Base-by-base conservation (phyloP, 2,329 filamentous ascomycete species). In the Aspergillus quadrilineatus region DNA sequence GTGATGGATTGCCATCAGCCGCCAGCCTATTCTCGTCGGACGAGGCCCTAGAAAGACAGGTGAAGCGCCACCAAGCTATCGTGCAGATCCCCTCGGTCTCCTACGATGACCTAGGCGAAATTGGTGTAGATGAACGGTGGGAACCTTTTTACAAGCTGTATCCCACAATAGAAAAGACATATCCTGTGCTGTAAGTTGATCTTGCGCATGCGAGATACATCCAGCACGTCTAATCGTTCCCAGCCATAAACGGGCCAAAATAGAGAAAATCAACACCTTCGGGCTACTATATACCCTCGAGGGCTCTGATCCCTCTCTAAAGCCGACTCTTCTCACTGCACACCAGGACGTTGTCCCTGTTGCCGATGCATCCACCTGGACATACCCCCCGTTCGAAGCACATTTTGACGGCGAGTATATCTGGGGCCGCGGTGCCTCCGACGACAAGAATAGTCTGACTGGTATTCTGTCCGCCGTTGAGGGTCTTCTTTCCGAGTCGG, bases 301-400 rank as follows among this genome's bases (percentile, higher is more conserved):
- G 12, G 50, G 50, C 17, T 45, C 41, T 2, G 41, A 45, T 15
- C 30, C 50, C 12, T 28, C 50, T 10, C 17, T 45, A 2, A 52
- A 52, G 32, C 50, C 50, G 17, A 52, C 30, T 4, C 41, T 52
- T 3, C 41, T 52, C 1, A 36, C 30, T 6, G 50, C 50, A 0
- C 50, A 52, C 17, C 50, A 52, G 41, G 50, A 52, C 17, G 50
- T 52, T 8, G 50, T 52, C 30, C 50, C 50, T 26, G 50, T 52
- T 8, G 41, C 41, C 5, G 41, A 45, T 36, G 50, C 6, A 22
- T 52, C 50, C 3, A 45, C 41, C 14, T 51, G 49, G 49, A 32
- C 39, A 1, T 34, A 44, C 9, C 49, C 49, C 12, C 49, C 49
- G 9, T 51, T 44, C 29, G 49, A 51, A n/a, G 49, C 39, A 5